Percentiles rank a stretch among this genome's conserved stretches.
Evolutionary conservation across 805 yeast genomes (phyloP).

Genomic region (Dipodascus albidus): DNA sequence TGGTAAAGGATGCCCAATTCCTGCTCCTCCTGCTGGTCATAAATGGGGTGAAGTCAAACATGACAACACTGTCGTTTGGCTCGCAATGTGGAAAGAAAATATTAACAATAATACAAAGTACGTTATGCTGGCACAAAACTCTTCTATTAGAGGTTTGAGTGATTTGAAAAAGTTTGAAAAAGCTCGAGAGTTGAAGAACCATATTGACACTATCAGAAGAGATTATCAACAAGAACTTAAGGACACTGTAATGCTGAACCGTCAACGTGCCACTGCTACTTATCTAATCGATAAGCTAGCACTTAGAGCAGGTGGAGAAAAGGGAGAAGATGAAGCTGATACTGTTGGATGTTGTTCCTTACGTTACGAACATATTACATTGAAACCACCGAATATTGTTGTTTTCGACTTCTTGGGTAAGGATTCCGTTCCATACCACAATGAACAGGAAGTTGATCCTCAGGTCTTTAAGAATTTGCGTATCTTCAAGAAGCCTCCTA

Average conservation of each 20-base stretch:
- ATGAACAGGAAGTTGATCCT: conserved; percentile 84
- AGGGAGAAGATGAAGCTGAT: conserved; percentile 94
- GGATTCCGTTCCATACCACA: conserved; percentile 84
- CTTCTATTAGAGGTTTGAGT: conserved; percentile 82
- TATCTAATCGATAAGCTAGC: conserved; percentile 89
- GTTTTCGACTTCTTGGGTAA: conserved; percentile 91
- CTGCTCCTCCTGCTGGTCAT: conserved; percentile 80
- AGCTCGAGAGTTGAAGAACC: conserved; percentile 70
- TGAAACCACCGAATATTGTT: conserved; percentile 77
- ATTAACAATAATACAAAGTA: conserved; percentile 75
- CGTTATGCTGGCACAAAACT: conserved; percentile 83
- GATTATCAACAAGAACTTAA: conserved; percentile 66
- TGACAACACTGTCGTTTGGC: conserved; percentile 88
- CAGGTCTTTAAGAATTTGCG: conserved; percentile 84
- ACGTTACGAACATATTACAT: conserved; percentile 77
- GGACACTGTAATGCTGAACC: conserved; percentile 64
- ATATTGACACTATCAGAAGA: conserved; percentile 58
- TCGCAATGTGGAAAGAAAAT: conserved; percentile 96
- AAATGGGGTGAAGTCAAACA: conserved; percentile 82
- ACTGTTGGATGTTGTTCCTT: conserved; percentile 97
- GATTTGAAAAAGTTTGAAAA: conserved; percentile 89
- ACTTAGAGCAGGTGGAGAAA: conserved; percentile 95
- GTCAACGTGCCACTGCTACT: conserved; percentile 91
- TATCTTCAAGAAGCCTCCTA: conserved; percentile 81
- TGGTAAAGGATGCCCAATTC: conserved; percentile 59